Conservation (phyloP, 2,329 filamentous ascomycete genomes). For the Trematosphaeria pertusa region DNA sequence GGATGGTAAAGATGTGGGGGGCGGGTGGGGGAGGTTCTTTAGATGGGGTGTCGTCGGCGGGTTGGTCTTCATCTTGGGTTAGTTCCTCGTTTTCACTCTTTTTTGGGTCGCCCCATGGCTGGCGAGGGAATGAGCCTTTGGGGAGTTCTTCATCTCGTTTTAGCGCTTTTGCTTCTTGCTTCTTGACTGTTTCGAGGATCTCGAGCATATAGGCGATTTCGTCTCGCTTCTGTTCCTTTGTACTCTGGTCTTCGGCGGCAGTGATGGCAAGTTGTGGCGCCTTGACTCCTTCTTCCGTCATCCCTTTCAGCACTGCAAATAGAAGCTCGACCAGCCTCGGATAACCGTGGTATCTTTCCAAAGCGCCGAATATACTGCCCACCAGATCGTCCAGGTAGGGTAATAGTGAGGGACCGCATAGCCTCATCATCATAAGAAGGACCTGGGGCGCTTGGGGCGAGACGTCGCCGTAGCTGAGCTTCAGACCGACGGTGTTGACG, state of each 20-base stretch:
- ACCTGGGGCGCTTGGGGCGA: slow-evolving; percentile 91
- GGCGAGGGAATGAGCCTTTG: slow-evolving; percentile 32
- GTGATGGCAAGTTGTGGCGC: slow-evolving; percentile 56
- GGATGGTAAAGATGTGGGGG: slow-evolving; percentile 79
- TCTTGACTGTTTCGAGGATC: slow-evolving; percentile 40
- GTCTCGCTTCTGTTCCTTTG: slow-evolving; percentile 4
- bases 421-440: slow-evolving; percentile 88
- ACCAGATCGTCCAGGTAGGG: slow-evolving; percentile 93
- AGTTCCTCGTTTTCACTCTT: slow-evolving; percentile 43
- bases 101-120: slow-evolving; percentile 45
- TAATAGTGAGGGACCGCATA: slow-evolving; percentile 81
- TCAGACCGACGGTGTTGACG: slow-evolving; percentile 87
- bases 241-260: slow-evolving; percentile 2
- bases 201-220: slow-evolving; percentile 23
- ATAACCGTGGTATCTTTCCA: slow-evolving; percentile 97
- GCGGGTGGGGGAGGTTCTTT: slow-evolving; percentile 66
- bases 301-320: slow-evolving; percentile 80
- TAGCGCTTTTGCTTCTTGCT: slow-evolving; percentile 38
- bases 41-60: slow-evolving; percentile 25
- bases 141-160: slow-evolving; percentile 31
- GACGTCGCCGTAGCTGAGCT: slow-evolving; percentile 90
- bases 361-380: slow-evolving; percentile 85
- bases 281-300: slow-evolving; percentile 81
- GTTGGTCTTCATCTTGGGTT: slow-evolving; percentile 38
- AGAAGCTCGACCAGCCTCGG: slow-evolving; percentile 82